Conservation (phyloP, 495 filamentous ascomycete genomes). For the Aspergillus avenaceus region DNA sequence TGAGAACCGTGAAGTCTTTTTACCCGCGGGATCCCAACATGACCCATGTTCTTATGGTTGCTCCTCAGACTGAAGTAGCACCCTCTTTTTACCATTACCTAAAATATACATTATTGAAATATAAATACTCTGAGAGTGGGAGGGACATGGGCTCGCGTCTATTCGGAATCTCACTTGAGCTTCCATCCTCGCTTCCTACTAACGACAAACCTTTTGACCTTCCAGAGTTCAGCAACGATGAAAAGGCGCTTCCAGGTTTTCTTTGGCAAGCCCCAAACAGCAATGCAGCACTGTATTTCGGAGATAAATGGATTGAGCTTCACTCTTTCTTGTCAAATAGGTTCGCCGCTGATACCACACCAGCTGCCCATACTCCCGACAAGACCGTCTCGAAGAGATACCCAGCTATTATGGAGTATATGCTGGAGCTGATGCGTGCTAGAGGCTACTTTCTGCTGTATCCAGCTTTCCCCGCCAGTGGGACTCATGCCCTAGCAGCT, state of each 20-base stretch:
- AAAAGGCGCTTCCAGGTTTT: constrained; percentile 51
- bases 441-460: constrained; percentile 73
- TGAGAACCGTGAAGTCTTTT: constrained; percentile 74
- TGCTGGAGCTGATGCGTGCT: constrained; percentile 65
- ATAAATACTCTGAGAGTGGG: constrained; percentile 57
- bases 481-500: constrained; percentile 50
- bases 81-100: constrained; percentile 78
- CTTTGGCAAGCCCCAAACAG: constrained; percentile 79
- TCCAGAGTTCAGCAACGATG: constrained; percentile 30
- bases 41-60: constrained; percentile 73
- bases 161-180: constrained; percentile 71
- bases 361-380: constrained; percentile 14
- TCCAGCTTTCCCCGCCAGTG: constrained; percentile 50
- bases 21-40: constrained; percentile 59
- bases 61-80: constrained; percentile 70
- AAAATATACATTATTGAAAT: constrained; percentile 68
- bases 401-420: constrained; percentile 74
- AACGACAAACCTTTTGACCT: constrained; percentile 51
- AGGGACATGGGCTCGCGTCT: constrained; percentile 48
- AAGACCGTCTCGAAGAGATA: constrained; percentile 54
- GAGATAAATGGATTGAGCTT: constrained; percentile 77
- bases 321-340: constrained; percentile 66
- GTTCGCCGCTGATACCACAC: constrained; percentile 46
- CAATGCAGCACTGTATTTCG: constrained; percentile 75
- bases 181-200: constrained; percentile 56